Evolutionary conservation across 2,329 filamentous ascomycete species (phyloP).

Genomic region (Leptographium galeiforme): DNA sequence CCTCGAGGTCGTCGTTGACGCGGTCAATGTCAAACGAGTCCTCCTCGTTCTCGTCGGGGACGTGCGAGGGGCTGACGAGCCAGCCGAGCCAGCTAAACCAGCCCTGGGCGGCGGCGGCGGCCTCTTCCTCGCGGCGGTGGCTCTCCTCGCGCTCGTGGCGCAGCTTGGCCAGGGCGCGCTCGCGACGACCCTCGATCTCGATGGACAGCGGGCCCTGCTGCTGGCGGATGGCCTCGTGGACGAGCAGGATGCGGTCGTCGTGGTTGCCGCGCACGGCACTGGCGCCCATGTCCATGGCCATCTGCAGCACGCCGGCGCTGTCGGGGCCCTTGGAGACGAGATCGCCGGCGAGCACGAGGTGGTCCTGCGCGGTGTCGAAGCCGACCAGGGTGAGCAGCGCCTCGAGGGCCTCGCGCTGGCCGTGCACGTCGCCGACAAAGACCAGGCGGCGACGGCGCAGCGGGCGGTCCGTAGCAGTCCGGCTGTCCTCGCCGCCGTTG

Average conservation of each 20-base stretch:
- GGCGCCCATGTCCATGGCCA: slow-evolving; percentile 60
- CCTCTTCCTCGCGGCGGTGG: background rate
- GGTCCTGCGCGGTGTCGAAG: slow-evolving; percentile 51
- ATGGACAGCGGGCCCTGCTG: background rate
- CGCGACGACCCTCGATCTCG: slow-evolving; percentile 7
- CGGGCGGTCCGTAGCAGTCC: slow-evolving; percentile 14
- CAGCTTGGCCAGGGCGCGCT: slow-evolving; percentile 8
- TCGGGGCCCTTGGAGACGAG: slow-evolving; percentile 80
- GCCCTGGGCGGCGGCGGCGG: background rate
- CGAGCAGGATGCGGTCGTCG: slow-evolving; percentile 72
- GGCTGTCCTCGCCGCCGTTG: slow-evolving; percentile 13
- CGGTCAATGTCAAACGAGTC: slow-evolving; percentile 6
- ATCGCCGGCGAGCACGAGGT: slow-evolving; percentile 65
- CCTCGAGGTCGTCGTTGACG: background rate
- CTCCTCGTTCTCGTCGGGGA: background rate
- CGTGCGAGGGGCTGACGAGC: too few species aligned
- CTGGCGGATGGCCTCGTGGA: slow-evolving; percentile 28
- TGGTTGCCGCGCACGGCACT: slow-evolving; percentile 84
- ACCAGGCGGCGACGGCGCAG: slow-evolving; percentile 45
- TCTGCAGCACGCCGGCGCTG: slow-evolving; percentile 61
- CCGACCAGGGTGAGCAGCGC: slow-evolving; percentile 52
- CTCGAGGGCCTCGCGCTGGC: slow-evolving; percentile 57
- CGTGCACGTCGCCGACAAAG: slow-evolving; percentile 85
- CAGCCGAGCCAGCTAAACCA: background rate
- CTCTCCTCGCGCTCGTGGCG: slow-evolving; percentile 14